A percentile compares a stretch with the other conserved stretches of the same genome.
These are phyloP conservation scores for Colletotrichum liriopes DNA, from an alignment of 2,329 filamentous ascomycete genomes.

Conservation along the genomic window DNA sequence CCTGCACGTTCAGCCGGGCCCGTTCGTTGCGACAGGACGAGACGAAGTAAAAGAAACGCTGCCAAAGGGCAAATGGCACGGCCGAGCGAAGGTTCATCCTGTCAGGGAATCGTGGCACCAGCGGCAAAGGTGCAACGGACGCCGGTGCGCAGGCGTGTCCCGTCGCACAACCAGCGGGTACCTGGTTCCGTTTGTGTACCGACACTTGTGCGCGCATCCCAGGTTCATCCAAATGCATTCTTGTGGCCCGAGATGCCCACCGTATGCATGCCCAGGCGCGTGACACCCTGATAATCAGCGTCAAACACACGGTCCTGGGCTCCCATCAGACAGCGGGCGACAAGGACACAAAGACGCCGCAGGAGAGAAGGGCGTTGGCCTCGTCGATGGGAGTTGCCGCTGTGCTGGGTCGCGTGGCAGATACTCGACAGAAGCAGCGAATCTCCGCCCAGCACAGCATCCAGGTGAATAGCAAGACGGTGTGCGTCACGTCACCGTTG, in stretches of 20 bases:
- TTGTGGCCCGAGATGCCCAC: slow-evolving; percentile 10
- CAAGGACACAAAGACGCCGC: background rate
- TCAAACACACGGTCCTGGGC: slow-evolving; percentile 21
- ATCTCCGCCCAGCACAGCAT: background rate
- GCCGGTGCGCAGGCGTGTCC: slow-evolving; percentile 29
- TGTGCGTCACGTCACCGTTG: background rate
- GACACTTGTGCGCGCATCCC: background rate
- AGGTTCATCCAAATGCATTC: slow-evolving; percentile 25
- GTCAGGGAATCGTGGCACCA: slow-evolving; percentile 34
- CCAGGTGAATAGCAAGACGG: background rate
- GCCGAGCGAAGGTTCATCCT: slow-evolving; percentile 40
- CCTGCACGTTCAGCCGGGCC: slow-evolving; percentile 20
- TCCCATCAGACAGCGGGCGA: background rate
- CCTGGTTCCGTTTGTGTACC: slow-evolving; percentile 13
- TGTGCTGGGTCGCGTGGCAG: background rate
- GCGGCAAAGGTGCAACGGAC: slow-evolving; percentile 27
- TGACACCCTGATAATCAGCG: slow-evolving; percentile 33
- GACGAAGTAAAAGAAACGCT: slow-evolving; percentile 10
- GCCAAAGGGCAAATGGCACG: slow-evolving; percentile 13
- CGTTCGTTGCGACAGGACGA: slow-evolving; percentile 9
- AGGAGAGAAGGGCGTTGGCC: background rate
- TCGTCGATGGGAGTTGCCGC: background rate
- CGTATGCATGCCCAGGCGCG: slow-evolving; percentile 22
- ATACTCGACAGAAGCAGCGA: background rate
- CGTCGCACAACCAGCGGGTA: slow-evolving; percentile 18